Base-by-base conservation (phyloP, 495 filamentous ascomycete genomes). In the Penicillium dipodomyicola region DNA sequence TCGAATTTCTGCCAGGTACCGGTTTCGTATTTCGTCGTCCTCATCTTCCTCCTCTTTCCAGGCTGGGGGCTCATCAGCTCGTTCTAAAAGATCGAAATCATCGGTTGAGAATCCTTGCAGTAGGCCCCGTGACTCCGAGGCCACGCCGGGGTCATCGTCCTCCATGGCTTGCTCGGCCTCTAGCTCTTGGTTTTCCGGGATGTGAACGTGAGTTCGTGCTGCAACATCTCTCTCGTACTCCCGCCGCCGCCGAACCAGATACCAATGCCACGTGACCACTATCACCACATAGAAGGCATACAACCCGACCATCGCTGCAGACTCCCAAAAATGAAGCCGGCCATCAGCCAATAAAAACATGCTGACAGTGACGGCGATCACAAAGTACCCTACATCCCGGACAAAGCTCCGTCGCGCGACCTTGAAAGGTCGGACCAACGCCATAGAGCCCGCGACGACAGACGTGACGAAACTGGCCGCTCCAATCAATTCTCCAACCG, bases 361-460 rank as follows among this genome's bases (percentile, higher is more conserved):
- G 64, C 88, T 92, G 70, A 97, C 96, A 59, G 81, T 80, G 47
- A 92, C 86, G 10, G 94, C 91, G 32, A 89, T 78, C 44, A 96
- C 86, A 67, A 98, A 98, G 74, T 96, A 98, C 11, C 87, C 84
- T 29, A 97, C 90, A 68, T 98, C 94, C 52, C 95, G 81, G 30
- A 97, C 83, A 65, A 96, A 97, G 39, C 90, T 93, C 64, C 87
- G 86, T 61, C 86, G 85, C 48, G 89, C 86, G 47, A 97, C 94
- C 56, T 85, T 88, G 73, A 97, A 98, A 23, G 96, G 94, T 56
- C 91, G 81, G 0, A 97, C 91, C 57, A 97, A 68, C 5, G 92
- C 94, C 94, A 98, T 98, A 37, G 91, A 96, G 22, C 95, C 94
- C 1, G 92, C 91, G 8, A 98, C 94, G 9, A 98, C 94, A 3